These are phyloP conservation scores for Ambrosiella xylebori DNA, from an alignment of 2,329 filamentous ascomycete genomes.

Conservation along the genomic window DNA sequence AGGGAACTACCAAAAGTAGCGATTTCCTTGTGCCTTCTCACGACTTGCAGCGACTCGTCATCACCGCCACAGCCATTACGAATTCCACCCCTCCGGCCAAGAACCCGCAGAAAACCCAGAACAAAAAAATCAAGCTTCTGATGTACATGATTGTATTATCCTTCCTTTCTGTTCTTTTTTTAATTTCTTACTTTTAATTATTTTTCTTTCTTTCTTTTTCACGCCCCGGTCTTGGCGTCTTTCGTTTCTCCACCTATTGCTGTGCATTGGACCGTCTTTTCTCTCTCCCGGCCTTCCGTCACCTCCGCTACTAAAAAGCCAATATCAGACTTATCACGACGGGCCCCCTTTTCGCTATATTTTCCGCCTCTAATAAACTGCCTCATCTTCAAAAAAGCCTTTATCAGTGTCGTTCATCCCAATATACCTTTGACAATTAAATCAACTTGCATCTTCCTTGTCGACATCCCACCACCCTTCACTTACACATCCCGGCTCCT, in stretches of 20 bases:
- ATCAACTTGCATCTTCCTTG: neutral
- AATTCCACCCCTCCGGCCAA: neutral
- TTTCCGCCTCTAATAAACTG: neutral
- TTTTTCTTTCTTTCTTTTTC: neutral
- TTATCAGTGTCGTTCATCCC: no score
- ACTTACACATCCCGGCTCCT: neutral
- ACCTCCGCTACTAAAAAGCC: neutral
- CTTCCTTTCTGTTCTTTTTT: neutral
- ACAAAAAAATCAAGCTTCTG: neutral
- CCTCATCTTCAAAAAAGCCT: neutral
- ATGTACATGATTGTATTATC: neutral
- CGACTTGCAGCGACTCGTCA: neutral
- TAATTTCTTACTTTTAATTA: neutral
- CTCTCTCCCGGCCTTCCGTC: neutral
- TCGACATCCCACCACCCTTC: neutral
- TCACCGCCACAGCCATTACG: neutral
- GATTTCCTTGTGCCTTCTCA: neutral
- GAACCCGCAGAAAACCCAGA: neutral
- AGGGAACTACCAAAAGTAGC: no score
- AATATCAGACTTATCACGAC: neutral
- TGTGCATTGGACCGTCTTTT: neutral
- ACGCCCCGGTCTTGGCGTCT: constrained; percentile 1
- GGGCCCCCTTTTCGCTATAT: neutral
- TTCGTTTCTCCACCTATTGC: neutral
- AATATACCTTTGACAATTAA: neutral